Conservation (phyloP, 768 basidiomycete genomes). For the Tulasnella sp. region DNA sequence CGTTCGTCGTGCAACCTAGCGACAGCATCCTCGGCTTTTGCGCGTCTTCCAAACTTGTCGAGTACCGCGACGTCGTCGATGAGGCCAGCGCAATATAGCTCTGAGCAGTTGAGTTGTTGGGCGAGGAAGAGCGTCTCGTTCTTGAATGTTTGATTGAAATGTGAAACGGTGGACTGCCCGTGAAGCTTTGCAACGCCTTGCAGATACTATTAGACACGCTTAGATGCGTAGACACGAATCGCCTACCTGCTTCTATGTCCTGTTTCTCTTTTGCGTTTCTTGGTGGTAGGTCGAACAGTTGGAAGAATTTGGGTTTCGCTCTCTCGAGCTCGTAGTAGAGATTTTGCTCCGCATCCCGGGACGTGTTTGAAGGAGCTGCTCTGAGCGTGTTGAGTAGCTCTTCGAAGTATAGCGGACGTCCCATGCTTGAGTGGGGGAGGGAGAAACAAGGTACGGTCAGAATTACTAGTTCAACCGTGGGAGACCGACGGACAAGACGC, state of each 20-base stretch:
- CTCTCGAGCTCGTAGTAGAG: constrained; percentile 41
- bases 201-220: background rate
- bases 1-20: constrained; percentile 71
- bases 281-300: constrained; percentile 67
- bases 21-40: constrained; percentile 66
- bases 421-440: constrained; percentile 23
- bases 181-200: constrained; percentile 70
- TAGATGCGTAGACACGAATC: constrained; percentile 8
- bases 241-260: constrained; percentile 68
- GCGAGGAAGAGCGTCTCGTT: constrained; percentile 78
- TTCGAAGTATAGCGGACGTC: constrained; percentile 31
- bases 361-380: constrained; percentile 24
- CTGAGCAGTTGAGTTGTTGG: constrained; percentile 79
- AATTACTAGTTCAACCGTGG: constrained; percentile 18
- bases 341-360: constrained; percentile 36
- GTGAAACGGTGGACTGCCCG: constrained; percentile 60
- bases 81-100: constrained; percentile 73
- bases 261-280: constrained; percentile 66
- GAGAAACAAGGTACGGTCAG: constrained; percentile 21
- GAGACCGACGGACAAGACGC: background rate
- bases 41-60: constrained; percentile 61
- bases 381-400: constrained; percentile 25
- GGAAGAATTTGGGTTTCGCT: constrained; percentile 55
- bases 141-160: constrained; percentile 76
- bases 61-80: constrained; percentile 43